A percentile compares a stretch with the other conserved stretches of the same genome.
phyloP scores from a whole-genome alignment of 805 yeast species.

The Middelhovenomyces tepae region DNA sequence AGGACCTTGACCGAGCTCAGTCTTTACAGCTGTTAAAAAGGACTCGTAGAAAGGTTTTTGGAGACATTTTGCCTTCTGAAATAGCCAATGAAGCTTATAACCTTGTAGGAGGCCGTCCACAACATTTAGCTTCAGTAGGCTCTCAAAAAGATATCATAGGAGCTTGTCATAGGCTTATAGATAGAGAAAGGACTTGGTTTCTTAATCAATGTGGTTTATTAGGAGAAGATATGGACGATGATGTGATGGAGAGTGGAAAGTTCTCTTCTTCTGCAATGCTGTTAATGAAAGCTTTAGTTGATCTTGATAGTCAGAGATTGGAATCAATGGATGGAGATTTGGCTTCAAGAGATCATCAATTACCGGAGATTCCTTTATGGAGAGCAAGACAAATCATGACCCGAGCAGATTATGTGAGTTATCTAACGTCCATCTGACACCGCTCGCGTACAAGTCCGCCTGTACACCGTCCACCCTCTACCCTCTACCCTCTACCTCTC shows the following conservation, averaged over 20 bases:
- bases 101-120: constrained; percentile 77
- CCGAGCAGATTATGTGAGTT: constrained; percentile 67
- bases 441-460: too few species aligned
- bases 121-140: constrained; percentile 60
- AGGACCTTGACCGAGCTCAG: constrained; percentile 46
- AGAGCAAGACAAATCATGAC: constrained; percentile 81
- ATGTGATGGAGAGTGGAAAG: constrained; percentile 78
- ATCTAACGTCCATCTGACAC: too few species aligned
- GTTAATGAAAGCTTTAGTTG: constrained; percentile 59
- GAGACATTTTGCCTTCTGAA: constrained; percentile 32
- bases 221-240: constrained; percentile 79
- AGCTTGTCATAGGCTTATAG: constrained; percentile 65
- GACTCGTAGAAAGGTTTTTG: constrained; percentile 39
- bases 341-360: constrained; percentile 34
- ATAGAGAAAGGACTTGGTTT: constrained; percentile 78
- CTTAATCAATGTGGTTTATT: constrained; percentile 72
- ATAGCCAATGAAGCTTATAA: constrained; percentile 50
- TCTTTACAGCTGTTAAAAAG: constrained; percentile 45
- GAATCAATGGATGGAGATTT: constrained; percentile 16
- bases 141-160: constrained; percentile 28
- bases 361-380: constrained; percentile 77
- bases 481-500: too few species aligned
- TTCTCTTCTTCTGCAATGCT: constrained; percentile 68
- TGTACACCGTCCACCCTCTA: too few species aligned
- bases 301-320: constrained; percentile 42